Percentiles rank a stretch among this genome's conserved stretches.
phyloP scores from a whole-genome alignment of 495 filamentous ascomycete species.

The Articulospora tetracladia region DNA sequence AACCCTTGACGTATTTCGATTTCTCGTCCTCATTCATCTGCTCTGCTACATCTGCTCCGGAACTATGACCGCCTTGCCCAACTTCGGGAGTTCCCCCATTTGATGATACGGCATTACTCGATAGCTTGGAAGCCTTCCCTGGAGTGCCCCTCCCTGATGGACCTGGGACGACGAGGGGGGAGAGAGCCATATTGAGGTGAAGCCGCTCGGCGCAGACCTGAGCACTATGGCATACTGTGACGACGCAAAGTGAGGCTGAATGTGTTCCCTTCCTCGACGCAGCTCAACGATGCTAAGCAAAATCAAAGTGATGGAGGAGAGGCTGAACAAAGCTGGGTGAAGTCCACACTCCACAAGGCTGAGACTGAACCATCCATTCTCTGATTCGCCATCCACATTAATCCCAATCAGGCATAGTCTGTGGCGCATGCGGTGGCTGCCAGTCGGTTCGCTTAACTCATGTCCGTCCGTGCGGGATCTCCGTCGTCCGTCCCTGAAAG shows the following conservation, averaged over 20 bases:
- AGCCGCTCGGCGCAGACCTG: not conserved
- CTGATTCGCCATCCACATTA: too few relatives aligned
- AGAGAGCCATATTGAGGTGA: constrained; percentile 19
- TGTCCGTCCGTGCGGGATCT: too few relatives aligned
- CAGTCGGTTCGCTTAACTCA: too few relatives aligned
- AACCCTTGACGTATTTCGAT: constrained; percentile 85
- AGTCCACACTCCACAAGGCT: too few relatives aligned
- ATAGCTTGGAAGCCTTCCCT: constrained; percentile 11
- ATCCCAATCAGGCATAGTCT: too few relatives aligned
- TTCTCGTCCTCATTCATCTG: constrained; percentile 86
- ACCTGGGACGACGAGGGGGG: constrained; percentile 22
- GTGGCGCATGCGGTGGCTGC: too few relatives aligned
- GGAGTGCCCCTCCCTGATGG: constrained; percentile 11
- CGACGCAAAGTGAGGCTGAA: too few relatives aligned
- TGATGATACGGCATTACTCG: constrained; percentile 3
- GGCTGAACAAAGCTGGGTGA: too few relatives aligned
- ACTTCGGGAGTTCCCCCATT: constrained; percentile 11
- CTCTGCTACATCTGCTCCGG: constrained; percentile 62
- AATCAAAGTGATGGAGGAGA: too few relatives aligned
- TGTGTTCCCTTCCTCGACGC: too few relatives aligned
- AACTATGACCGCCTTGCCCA: constrained; percentile 1
- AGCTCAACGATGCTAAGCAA: too few relatives aligned
- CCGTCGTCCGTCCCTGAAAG: not conserved
- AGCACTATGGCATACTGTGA: not conserved
- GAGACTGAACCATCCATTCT: too few relatives aligned